These are phyloP conservation scores for Periconia macrospinosa DNA, from an alignment of 2,329 filamentous ascomycete genomes.

Conservation along the genomic window DNA sequence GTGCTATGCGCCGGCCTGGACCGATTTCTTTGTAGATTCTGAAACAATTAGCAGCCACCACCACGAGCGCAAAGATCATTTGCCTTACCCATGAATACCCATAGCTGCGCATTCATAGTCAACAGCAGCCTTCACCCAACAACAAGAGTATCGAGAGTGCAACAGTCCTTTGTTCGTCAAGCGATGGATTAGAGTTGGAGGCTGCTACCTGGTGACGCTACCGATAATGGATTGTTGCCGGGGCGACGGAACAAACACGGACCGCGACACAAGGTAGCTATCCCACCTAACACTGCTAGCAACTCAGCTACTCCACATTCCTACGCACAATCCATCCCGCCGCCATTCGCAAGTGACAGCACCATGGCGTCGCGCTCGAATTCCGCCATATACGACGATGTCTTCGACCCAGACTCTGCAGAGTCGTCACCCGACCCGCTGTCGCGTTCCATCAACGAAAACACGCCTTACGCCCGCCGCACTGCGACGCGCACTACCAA, in stretches of 20 bases:
- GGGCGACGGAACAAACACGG: conserved; percentile 19
- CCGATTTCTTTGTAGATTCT: conserved; percentile 93
- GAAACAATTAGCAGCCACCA: conserved; percentile 16
- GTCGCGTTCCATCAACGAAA: conserved; percentile 30
- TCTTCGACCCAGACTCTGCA: conserved; percentile 21
- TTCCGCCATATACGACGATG: conserved; percentile 17
- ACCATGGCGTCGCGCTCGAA: conserved; percentile 30
- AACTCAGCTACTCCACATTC: conserved; percentile 13
- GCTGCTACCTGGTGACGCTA: background rate
- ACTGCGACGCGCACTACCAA: conserved; percentile 22
- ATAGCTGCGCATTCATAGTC: conserved; percentile 29
- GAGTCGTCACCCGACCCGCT: conserved; percentile 44
- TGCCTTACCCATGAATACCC: conserved; percentile 44
- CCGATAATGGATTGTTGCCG: conserved; percentile 38
- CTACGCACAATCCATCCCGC: conserved; percentile 2
- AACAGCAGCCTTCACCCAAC: background rate
- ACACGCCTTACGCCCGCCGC: conserved; percentile 20
- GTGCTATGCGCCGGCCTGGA: conserved; percentile 73
- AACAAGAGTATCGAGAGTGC: background rate
- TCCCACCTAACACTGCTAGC: conserved; percentile 4
- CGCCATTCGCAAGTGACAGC: background rate
- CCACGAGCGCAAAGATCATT: background rate
- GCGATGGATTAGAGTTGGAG: background rate
- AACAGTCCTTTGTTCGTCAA: background rate
- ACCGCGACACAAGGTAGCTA: background rate